Evolutionary conservation across 2,329 filamentous ascomycete species (phyloP), one percentile per base, ranked within the genome.

Genomic region (Penicillium sp.): DNA sequence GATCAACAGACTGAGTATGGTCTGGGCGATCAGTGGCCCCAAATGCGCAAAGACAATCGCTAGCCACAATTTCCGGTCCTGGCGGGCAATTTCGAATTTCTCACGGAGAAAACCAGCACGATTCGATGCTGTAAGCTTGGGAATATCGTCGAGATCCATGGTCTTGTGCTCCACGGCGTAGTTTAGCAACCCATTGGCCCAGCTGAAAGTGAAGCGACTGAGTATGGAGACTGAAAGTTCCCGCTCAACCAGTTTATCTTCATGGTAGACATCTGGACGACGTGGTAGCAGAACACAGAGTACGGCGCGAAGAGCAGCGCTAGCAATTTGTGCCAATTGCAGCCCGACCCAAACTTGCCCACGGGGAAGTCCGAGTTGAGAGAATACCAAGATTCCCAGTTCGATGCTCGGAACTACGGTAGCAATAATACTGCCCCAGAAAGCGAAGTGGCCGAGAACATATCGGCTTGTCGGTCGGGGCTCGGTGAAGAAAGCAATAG

Each of bases 201-300:
- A 93, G 49, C 78, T 76, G 75, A 87, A 93, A 7, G 84, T 89
- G 67, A 85, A 85, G 50, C 85, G 83, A 50, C 76, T 81, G 48
- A 88, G 77, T 1, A 86, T 82, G 2, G 86, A 86, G 4, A 78
- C 79, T 0, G 86, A 88, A 65, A 80, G 81, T 74, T 88, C 81
- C 17, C 78, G 77, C 68, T 93, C 89, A 33, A 93, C 86, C 4
- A 79, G 69, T 47, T 80, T 77, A 27, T 80, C 85, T 40, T 86
- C 71, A 66, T 81, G 77, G 67, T 81, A 90, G 19, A 92, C 85
- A 53, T 86, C 80, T 4, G 89, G 89, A 12, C 89, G 81, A 43
- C 89, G 82, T 4, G 87, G 88, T 15, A 91, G 76, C 1, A 81
- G 79, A 13, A 88, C 61, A 62, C 81, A 82, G 35, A 62, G 63